Base-by-base conservation (phyloP, 2,329 filamentous ascomycete genomes). In the Fusarium redolens region DNA sequence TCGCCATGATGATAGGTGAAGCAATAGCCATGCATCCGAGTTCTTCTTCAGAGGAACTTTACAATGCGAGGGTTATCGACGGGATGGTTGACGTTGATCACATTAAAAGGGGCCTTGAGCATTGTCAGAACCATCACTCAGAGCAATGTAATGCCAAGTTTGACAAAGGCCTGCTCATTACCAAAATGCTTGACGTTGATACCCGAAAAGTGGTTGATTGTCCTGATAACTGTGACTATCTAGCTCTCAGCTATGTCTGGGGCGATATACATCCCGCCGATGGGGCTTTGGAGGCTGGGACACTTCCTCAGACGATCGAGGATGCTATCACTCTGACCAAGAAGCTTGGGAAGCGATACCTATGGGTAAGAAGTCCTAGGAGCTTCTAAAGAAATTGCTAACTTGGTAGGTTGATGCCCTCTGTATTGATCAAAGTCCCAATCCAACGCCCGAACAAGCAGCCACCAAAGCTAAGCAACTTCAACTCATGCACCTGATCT, bases 311-410 rank as follows among this genome's bases (percentile, higher is more conserved):
- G 25, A 58, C 55, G 4, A 58, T 58, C 4, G 55, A 58, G 3
- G 55, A 58, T 22, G 55, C 55, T 1, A 58, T 58, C 4, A 20
- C 25, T 0, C 4, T 50, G 4, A 58, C 55, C 6, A 58, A 58
- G 12, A 50, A 15, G 14, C 55, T 58, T 18, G 43, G 55, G 0
- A 58, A 58, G 1, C 43, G 31, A 3, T 58, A 58, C 15, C 5
- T 58, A 15, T 58, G 55, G 55, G 43, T 50, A 50, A 20, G 20
- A 6, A 4, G 3, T 5, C 1, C 3, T 1, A 5, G 1, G 0
- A 0, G 7, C 3, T 7, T 20, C 7, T 7, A 0, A 1, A 2
- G 1, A 5, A 5, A 2, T 10, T 9, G 3, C 55, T 58, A 10
- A 58, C 18, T 6, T 7, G 30, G 2, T 2, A 58, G 55, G 33